Evolutionary conservation across 345 rosid species (phyloP), one percentile per base, ranked within the genome.

Genomic region (Pelargonium nanum): DNA sequence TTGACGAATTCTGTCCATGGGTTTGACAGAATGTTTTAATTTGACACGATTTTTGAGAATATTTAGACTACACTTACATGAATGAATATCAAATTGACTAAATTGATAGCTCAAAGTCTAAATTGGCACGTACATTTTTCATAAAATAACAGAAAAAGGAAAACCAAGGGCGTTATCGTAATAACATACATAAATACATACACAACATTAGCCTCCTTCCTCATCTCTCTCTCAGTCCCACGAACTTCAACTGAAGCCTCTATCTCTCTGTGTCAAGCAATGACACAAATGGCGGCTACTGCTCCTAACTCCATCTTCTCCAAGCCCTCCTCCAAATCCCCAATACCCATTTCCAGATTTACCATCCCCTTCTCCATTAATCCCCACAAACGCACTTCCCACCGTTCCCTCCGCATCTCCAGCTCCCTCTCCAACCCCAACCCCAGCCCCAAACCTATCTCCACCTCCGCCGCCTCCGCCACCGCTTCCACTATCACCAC

Each of bases 381-480:
- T 34, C 45, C 13, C 45, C 45, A 4, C 10, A 4, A 9, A 4
- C 45, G 45, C 53, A 22, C n/a, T 8, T 44, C 44, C 62, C 60
- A 62, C 60, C 61, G 66, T 74, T 21, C 15, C 77, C 6, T 10
- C 61, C 64, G 52, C 57, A 75, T 75, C 61, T 56, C 71, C 58
- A 67, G 78, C 70, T 66, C 50, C 55, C 57, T 69, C 62, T 24
- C 76, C 60, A 68, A 30, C 59, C 58, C 76, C 8, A 56, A 52
- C 22, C 19, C 81, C 62, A 59, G 22, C 63, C 51, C 22, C 77
- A 50, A 48, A 83, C 71, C n/a, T n/a, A n/a, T n/a, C n/a, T n/a
- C 76, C 52, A 65, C 65, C 34, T 51, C 75, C 57, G 4, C 72
- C 55, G 22, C 63, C 51, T 22, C 77, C 54, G 53, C 84, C 71